These are phyloP conservation scores for Ophiorrhiza pumila DNA, from an alignment of 257 asterid genomes.

Conservation along the genomic window DNA sequence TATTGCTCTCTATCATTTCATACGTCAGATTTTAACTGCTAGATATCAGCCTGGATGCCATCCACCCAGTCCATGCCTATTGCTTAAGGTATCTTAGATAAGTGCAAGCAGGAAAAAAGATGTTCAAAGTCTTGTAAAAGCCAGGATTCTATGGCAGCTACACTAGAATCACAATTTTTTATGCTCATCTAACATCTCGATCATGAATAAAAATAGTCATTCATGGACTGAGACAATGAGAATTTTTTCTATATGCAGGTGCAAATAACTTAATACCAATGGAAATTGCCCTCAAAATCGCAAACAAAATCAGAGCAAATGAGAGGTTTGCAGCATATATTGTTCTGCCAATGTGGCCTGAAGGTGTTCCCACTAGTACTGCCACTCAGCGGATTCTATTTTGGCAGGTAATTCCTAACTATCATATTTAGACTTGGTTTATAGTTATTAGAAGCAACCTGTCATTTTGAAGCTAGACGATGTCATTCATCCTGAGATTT, in stretches of 20 bases:
- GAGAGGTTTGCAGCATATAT: slow-evolving; percentile 75
- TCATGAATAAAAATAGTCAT: background rate
- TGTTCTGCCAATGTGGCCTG: slow-evolving; percentile 95
- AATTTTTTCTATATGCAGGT: slow-evolving; percentile 40
- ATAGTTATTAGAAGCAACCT: background rate
- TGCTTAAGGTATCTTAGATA: background rate
- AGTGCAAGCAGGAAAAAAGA: background rate
- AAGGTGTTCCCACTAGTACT: slow-evolving; percentile 79
- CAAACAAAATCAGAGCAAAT: slow-evolving; percentile 57
- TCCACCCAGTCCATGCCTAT: background rate
- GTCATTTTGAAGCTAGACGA: background rate
- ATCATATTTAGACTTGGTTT: background rate
- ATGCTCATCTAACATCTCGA: background rate
- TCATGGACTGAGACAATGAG: slow-evolving; percentile 6
- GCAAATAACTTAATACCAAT: slow-evolving; percentile 89
- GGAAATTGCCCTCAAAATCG: slow-evolving; percentile 89
- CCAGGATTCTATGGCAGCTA: background rate
- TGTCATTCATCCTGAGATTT: background rate
- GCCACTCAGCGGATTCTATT: slow-evolving; percentile 87
- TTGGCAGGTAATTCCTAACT: slow-evolving; percentile 64
- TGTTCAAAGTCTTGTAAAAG: background rate
- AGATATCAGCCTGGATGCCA: background rate
- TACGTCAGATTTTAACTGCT: background rate
- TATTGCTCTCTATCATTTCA: background rate
- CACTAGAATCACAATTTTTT: background rate